Percentiles rank a stretch among this genome's conserved stretches.
Conservation (phyloP, 2,329 filamentous ascomycete species). For the Ascomycota sp. region DNA sequence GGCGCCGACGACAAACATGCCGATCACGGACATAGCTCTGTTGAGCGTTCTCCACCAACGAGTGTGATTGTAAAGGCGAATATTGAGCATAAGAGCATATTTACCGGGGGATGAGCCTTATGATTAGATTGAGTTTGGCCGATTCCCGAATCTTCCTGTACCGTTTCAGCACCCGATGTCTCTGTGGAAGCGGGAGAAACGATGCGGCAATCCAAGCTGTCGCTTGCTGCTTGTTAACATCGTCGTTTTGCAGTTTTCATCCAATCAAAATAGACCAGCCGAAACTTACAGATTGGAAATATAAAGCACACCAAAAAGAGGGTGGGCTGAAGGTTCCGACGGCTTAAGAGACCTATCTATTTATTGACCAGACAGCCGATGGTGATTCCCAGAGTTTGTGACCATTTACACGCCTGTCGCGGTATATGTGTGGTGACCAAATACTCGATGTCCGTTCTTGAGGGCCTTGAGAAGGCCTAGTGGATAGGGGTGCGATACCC, state of each 20-base stretch:
- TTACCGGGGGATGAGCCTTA: no score
- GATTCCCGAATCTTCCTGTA: conserved; percentile 22
- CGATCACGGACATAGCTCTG: conserved; percentile 34
- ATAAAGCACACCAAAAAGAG: conserved; percentile 62
- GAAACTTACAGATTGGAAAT: conserved; percentile 44
- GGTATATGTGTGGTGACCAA: conserved; percentile 54
- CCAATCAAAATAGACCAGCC: neutral
- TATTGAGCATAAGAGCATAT: conserved; percentile 14
- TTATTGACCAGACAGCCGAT: conserved; percentile 41
- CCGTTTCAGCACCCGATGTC: conserved; percentile 29
- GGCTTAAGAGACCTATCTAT: conserved; percentile 39
- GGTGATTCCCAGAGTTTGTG: conserved; percentile 56
- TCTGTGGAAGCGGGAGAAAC: conserved; percentile 47
- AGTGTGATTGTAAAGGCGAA: conserved; percentile 27
- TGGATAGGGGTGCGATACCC: no score
- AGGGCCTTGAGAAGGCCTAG: no score
- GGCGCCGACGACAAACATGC: conserved; percentile 31
- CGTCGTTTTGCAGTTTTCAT: neutral
- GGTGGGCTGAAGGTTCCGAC: conserved; percentile 53
- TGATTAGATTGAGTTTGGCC: conserved; percentile 10
- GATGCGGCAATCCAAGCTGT: conserved; percentile 64
- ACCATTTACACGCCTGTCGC: conserved; percentile 36
- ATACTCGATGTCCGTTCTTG: conserved; percentile 35
- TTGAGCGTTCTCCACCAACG: conserved; percentile 41
- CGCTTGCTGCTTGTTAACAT: conserved; percentile 1